Conservation (phyloP, 2,329 filamentous ascomycete genomes). For the Cladosporium sp. region DNA sequence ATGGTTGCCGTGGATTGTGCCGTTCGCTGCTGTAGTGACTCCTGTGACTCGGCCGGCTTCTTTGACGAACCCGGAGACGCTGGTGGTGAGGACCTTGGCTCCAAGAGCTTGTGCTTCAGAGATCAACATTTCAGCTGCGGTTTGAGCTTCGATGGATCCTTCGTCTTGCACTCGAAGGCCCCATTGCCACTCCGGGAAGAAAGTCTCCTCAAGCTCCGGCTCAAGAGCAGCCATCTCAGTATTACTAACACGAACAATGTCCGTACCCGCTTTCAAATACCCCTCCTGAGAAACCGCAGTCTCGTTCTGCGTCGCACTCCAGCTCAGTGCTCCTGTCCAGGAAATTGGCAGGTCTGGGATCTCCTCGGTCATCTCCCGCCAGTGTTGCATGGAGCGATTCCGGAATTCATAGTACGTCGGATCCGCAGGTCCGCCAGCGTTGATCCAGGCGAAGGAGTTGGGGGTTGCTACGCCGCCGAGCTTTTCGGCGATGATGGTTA, state of each 20-base stretch:
- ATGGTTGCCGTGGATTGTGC: background rate
- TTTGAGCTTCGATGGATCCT: background rate
- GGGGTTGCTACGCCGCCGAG: slow-evolving; percentile 11
- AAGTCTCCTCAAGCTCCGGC: background rate
- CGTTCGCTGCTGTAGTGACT: background rate
- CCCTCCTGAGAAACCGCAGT: background rate
- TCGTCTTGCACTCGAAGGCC: slow-evolving; percentile 1
- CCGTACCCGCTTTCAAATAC: background rate
- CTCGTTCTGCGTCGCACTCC: background rate
- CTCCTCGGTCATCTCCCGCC: slow-evolving; percentile 1
- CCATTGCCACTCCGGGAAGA: slow-evolving; percentile 9
- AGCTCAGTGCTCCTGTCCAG: slow-evolving; percentile 1
- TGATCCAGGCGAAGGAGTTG: slow-evolving; percentile 15
- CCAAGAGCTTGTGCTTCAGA: background rate
- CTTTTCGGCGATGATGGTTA: slow-evolving; percentile 11
- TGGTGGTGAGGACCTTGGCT: background rate
- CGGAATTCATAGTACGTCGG: slow-evolving; percentile 13
- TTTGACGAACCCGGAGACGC: background rate
- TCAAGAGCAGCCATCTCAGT: background rate
- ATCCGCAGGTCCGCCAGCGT: background rate
- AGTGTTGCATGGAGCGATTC: slow-evolving; percentile 13
- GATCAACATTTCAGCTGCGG: background rate
- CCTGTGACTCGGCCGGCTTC: background rate
- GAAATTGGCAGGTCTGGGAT: background rate
- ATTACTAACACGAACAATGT: background rate